A percentile compares a stretch with the other conserved stretches of the same genome.
Conservation (phyloP, 371 early-diverging fungal species). For the Mucor circinelloides region DNA sequence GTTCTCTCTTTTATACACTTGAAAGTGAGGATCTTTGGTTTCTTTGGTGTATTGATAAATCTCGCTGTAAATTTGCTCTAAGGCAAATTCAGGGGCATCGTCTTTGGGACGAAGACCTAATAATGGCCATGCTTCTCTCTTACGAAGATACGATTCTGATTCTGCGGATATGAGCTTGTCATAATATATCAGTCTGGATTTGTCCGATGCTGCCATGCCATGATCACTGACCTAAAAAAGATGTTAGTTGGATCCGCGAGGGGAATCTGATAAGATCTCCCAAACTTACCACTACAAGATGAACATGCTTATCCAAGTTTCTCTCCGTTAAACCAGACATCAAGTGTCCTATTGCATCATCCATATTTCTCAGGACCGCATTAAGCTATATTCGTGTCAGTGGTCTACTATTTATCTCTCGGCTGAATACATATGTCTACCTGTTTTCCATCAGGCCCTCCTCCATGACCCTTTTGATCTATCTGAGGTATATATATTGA, state of each 20-base stretch:
- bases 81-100: constrained; percentile 33
- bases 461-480: constrained; percentile 78
- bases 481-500: constrained; percentile 81
- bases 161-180: constrained; percentile 59
- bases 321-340: constrained; percentile 55
- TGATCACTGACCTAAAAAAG: constrained; percentile 68
- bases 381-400: constrained; percentile 46
- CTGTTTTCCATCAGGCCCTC: constrained; percentile 69
- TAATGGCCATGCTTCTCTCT: constrained; percentile 37
- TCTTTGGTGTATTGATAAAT: constrained; percentile 39
- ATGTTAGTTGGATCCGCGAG: not conserved
- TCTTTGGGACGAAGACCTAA: constrained; percentile 54
- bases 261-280: not conserved
- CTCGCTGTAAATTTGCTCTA: constrained; percentile 36
- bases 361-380: constrained; percentile 62
- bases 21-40: constrained; percentile 48
- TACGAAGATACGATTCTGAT: constrained; percentile 26
- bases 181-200: constrained; percentile 63
- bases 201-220: constrained; percentile 76
- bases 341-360: constrained; percentile 66
- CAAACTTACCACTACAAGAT: constrained; percentile 67
- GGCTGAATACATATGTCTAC: constrained; percentile 11
- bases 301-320: constrained; percentile 65
- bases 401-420: too few relatives aligned
- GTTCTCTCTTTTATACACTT: constrained; percentile 62